A percentile compares a stretch with the other conserved stretches of the same genome.
phyloP scores from a whole-genome alignment of 768 basidiomycete species.

The Punctularia strigosozonata region DNA sequence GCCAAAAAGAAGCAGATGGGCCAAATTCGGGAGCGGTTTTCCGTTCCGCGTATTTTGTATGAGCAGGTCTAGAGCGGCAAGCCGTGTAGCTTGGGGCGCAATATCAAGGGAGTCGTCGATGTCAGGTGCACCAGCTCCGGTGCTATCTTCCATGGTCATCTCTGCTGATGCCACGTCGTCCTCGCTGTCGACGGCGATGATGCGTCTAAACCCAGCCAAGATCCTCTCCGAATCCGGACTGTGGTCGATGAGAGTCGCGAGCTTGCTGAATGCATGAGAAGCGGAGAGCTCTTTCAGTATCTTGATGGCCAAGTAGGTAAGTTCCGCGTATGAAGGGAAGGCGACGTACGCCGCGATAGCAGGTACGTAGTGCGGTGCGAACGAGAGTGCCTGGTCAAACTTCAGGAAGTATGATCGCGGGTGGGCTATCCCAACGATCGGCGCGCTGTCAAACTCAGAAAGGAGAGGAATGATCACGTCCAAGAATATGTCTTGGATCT shows the following conservation, averaged over 20 bases:
- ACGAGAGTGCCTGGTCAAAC: conserved; percentile 66
- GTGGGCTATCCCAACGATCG: conserved; percentile 41
- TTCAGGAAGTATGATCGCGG: conserved; percentile 60
- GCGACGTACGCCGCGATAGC: conserved; percentile 74
- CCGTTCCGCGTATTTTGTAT: conserved; percentile 59
- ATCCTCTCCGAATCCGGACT: conserved; percentile 82
- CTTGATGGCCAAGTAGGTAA: conserved; percentile 68
- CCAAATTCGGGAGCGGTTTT: conserved; percentile 66
- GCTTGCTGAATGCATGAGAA: conserved; percentile 55
- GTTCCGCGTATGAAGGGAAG: conserved; percentile 58
- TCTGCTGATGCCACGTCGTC: conserved; percentile 54
- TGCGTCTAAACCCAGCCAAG: conserved; percentile 60
- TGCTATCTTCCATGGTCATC: conserved; percentile 43
- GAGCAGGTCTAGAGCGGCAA: conserved; percentile 73
- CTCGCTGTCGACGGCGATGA: conserved; percentile 48
- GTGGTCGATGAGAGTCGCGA: conserved; percentile 69
- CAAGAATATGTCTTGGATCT: conserved; percentile 81
- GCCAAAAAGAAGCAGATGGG: conserved; percentile 81
- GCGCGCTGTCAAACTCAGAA: conserved; percentile 46
- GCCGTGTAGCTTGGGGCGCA: conserved; percentile 57
- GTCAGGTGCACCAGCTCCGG: conserved; percentile 66
- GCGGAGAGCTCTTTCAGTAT: conserved; percentile 58
- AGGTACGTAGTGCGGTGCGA: conserved; percentile 60
- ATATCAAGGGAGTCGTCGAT: conserved; percentile 30
- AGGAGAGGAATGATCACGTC: conserved; percentile 79